Base-by-base conservation (phyloP, 2,329 filamentous ascomycete genomes). In the Calonectria multiphialidica region DNA sequence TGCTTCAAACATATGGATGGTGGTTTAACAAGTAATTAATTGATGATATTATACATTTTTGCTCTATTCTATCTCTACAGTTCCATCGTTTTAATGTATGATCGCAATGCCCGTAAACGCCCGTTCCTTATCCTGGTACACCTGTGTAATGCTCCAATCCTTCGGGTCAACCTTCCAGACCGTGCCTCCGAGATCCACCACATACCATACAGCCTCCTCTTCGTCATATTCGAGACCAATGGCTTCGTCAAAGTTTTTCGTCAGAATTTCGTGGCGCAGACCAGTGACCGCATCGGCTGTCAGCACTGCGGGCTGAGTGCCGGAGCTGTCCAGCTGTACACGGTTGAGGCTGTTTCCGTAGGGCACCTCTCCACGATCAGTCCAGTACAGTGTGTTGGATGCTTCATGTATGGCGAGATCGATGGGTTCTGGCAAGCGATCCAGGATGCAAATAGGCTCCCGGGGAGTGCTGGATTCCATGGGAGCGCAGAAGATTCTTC, bases 301-400 rank as follows among this genome's bases (percentile, higher is more conserved):
- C 15, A 28, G 8, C 12, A 16, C 21, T 40, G 53, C 53, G 2
- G 53, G 53, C 5, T 25, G 12, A 5, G 53, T 59, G 23, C 53
- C 13, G 7, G 53, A 59, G 15, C 21, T 59, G 21, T 74, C 50
- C 16, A 77, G 57, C 2, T 37, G 50, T 28, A 47, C 81, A 7
- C 83, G 79, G 76, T 91, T 90, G 70, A 92, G 73, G 13, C 86
- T 86, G 76, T 90, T 91, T 0, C 90, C 90, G 10, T 80, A 77
- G 0, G 90, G 90, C 1, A 87, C 79, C 73, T 92, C 90, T 5
- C 90, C 91, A 0, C 90, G 83, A 74, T 92, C 90, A 0, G 90
- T 91, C 90, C 90, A 92, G 79, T 90, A 92, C 30, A 92, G 81
- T 1, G 79, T 82, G 33, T 84, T 78, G 3, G 78, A 77, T 0